Percentiles rank a stretch among this genome's conserved stretches.
phyloP scores from a whole-genome alignment of 768 basidiomycete species.

The Kwoniella botswanensis region DNA sequence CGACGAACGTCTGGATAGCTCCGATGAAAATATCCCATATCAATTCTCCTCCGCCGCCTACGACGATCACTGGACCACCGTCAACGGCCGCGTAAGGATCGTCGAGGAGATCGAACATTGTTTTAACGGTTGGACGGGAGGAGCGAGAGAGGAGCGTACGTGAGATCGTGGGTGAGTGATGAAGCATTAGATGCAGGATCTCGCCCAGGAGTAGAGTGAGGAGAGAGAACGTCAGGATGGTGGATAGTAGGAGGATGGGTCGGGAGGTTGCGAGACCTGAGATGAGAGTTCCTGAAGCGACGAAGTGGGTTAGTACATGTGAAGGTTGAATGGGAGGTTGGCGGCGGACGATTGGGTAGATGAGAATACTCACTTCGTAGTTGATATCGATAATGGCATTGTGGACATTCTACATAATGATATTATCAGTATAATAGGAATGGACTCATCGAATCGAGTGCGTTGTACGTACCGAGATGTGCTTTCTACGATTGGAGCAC shows the following conservation, averaged over 20 bases:
- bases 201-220: constrained; percentile 43
- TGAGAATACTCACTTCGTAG: constrained; percentile 38
- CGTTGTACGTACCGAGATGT: constrained; percentile 34
- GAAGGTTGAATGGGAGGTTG: no score
- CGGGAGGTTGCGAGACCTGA: constrained; percentile 51
- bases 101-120: constrained; percentile 25
- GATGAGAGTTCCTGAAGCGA: constrained; percentile 38
- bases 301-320: background rate
- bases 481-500: constrained; percentile 37
- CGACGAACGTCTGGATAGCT: constrained; percentile 43
- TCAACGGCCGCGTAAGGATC: constrained; percentile 17
- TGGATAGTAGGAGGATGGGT: constrained; percentile 42
- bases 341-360: no score
- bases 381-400: constrained; percentile 52
- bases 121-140: background rate
- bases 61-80: constrained; percentile 30
- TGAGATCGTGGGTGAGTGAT: constrained; percentile 26
- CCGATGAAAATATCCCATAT: constrained; percentile 44
- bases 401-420: constrained; percentile 43
- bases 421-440: background rate
- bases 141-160: constrained; percentile 7
- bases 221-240: constrained; percentile 39
- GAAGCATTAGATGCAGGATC: constrained; percentile 31
- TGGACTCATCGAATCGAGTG: background rate
- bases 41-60: constrained; percentile 36